Conservation (phyloP, 805 yeast genomes). For the Huiozyma sinensis region DNA sequence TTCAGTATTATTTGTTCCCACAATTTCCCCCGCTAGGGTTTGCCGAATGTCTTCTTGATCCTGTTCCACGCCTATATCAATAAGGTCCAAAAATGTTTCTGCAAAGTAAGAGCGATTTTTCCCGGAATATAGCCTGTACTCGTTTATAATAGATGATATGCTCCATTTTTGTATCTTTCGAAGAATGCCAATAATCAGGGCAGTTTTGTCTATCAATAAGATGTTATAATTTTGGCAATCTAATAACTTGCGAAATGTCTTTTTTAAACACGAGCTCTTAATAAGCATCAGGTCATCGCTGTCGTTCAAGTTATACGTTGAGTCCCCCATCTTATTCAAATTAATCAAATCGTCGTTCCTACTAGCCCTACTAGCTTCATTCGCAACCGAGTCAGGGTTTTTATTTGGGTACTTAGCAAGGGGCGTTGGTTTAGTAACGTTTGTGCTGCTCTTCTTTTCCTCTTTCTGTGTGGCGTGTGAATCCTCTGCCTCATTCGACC, state of each 20-base stretch:
- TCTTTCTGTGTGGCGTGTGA: conserved; percentile 1
- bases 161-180: conserved; percentile 85
- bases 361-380: conserved; percentile 1
- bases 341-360: conserved; percentile 1
- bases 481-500: not conserved
- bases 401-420: not conserved
- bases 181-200: conserved; percentile 68
- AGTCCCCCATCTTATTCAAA: not conserved
- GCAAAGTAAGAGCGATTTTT: conserved; percentile 66
- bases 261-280: conserved; percentile 51
- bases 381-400: not conserved
- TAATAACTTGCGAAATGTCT: conserved; percentile 54
- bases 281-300: conserved; percentile 69
- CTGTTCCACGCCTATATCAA: conserved; percentile 34
- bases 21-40: not conserved
- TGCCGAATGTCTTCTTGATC: conserved; percentile 5
- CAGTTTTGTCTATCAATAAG: conserved; percentile 68
- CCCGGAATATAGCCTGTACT: conserved; percentile 69
- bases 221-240: conserved; percentile 55
- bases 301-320: conserved; percentile 20
- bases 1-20: not conserved
- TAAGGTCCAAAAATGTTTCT: conserved; percentile 71
- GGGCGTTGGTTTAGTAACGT: not conserved
- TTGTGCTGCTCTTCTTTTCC: not conserved
- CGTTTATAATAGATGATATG: conserved; percentile 71